Base-by-base conservation (phyloP, 2,329 filamentous ascomycete genomes). In the Scedosporium aurantiacum region DNA sequence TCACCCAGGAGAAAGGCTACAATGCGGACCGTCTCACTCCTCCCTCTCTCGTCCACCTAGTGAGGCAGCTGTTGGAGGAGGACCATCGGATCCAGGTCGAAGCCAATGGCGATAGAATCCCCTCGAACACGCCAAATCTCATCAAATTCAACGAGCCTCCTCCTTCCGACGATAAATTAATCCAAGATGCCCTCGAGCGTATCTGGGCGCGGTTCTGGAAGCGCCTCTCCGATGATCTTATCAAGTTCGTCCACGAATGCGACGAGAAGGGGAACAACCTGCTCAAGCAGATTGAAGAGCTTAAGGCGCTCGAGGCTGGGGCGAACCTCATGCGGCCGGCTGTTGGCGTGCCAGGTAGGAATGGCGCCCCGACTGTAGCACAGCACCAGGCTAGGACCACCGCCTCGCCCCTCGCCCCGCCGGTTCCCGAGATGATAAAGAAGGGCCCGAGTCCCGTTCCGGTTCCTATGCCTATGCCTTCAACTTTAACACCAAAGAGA, bases 401-500 rank as follows among this genome's bases (percentile, higher is more conserved):
- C 10, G 54, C 40, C 16, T 64, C 63, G 16, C 63, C 63, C 2
- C 58, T 64, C 27, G 61, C 63, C 23, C 58, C 58, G 1, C 63
- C 63, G 4, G 58, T 54, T 41, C 63, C 61, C 16, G 63, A 64
- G 28, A 45, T 43, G 7, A 32, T 56, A n/a, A 64, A 64, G 59
- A 64, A 62, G 32, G 60, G 21, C 28, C 25, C 32, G 8, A 60
- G 32, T 21, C 60, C 60, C n/a, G 43, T 21, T 21, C 54, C 50
- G 45, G 18, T 16, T 21, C 57, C 57, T 21, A 7, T 41, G 2
- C 57, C 57, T 21, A 7, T 41, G 2, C 52, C 28, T 23, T 28
- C 56, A 12, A 56, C 14, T 16, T 14, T 54, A 7, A 12, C 52
- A 3, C 52, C 60, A 8, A 61, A 61, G 52, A 45, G 18, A 16